Evolutionary conservation across 768 basidiomycete genomes (phyloP).

Genomic region (Dioszegia aurantiaca): DNA sequence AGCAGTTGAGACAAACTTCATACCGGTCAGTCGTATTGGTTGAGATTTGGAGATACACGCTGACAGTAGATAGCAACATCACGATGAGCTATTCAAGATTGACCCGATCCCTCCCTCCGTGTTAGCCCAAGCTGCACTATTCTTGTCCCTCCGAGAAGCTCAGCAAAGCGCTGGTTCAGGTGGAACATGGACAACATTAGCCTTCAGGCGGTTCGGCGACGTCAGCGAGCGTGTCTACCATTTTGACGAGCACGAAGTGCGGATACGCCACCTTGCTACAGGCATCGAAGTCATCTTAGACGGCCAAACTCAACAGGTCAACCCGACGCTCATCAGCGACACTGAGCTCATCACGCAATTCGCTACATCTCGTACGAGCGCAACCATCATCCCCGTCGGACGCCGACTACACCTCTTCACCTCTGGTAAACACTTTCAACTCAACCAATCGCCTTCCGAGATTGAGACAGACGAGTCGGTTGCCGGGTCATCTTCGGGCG

Average conservation of each 20-base stretch:
- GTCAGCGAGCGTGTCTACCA: constrained; percentile 58
- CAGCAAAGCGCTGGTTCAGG: constrained; percentile 47
- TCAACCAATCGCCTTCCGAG: constrained; percentile 59
- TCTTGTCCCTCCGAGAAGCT: constrained; percentile 64
- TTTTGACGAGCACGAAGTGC: constrained; percentile 60
- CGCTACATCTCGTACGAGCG: constrained; percentile 56
- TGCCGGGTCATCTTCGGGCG: constrained; percentile 16
- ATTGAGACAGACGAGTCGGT: constrained; percentile 15
- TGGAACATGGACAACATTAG: constrained; percentile 67
- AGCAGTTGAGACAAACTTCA: constrained; percentile 89
- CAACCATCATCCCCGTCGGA: constrained; percentile 70
- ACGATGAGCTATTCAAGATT: constrained; percentile 73
- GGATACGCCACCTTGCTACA: constrained; percentile 24
- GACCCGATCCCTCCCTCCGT: constrained; percentile 62
- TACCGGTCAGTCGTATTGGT: constrained; percentile 59
- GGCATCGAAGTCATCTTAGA: constrained; percentile 13
- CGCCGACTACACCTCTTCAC: constrained; percentile 73
- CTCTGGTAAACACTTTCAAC: constrained; percentile 64
- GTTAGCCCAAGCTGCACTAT: constrained; percentile 77
- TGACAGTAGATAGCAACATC: constrained; percentile 66
- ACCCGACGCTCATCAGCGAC: constrained; percentile 50
- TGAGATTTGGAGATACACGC: background rate
- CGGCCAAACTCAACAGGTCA: constrained; percentile 5
- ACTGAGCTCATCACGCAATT: constrained; percentile 62
- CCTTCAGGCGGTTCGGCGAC: constrained; percentile 74